Percentiles rank a stretch among this genome's conserved stretches.
These are phyloP conservation scores for Saccharomycopsis schoenii DNA, from an alignment of 805 yeast species.

Conservation along the genomic window DNA sequence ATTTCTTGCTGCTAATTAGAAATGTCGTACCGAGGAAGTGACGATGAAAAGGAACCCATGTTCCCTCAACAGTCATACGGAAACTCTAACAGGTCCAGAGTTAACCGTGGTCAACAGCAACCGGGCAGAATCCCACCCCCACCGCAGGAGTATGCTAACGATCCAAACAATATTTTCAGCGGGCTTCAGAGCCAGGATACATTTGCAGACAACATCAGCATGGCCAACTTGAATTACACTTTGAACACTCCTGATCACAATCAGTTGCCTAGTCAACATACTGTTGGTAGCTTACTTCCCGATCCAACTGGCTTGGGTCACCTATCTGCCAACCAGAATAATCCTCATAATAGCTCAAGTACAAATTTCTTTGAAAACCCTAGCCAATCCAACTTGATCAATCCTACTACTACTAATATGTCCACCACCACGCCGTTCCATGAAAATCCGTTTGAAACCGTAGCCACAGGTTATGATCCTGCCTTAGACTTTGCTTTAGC, in stretches of 20 bases:
- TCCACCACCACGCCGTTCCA: not conserved
- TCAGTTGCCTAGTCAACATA: not conserved
- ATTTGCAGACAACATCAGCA: not conserved
- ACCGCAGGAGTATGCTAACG: not conserved
- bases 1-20: not conserved
- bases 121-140: not conserved
- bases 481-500: not conserved
- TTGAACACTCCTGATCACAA: not conserved
- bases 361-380: not conserved
- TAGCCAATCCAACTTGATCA: not conserved
- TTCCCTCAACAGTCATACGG: not conserved
- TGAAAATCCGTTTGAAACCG: not conserved
- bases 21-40: not conserved
- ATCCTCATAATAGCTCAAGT: not conserved
- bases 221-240: not conserved
- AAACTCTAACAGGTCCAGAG: not conserved
- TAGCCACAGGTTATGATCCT: not conserved
- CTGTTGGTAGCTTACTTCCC: not conserved
- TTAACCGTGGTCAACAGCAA: not conserved
- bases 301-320: not conserved
- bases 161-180: not conserved
- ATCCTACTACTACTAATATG: not conserved
- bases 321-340: not conserved
- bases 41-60: not conserved
- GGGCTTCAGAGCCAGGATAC: slow-evolving; percentile 1